phyloP scores from a whole-genome alignment of 164 flowering plant species.

The Annona cherimola region DNA sequence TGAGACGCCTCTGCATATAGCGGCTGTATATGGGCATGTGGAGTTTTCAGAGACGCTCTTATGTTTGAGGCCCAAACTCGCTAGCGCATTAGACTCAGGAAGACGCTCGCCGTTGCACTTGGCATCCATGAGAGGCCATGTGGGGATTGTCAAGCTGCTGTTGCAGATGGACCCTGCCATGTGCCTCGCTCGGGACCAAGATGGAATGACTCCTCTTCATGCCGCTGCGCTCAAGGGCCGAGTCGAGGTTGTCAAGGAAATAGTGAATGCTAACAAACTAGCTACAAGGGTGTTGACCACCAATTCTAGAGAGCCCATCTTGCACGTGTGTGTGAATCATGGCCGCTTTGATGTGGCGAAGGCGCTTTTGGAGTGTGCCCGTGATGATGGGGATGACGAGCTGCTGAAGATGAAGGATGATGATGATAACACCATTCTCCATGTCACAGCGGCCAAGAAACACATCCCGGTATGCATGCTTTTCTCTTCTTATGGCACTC shows the following conservation, averaged over 20 bases:
- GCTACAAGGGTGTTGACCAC: slow-evolving; percentile 13
- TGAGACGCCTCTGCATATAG: slow-evolving; percentile 1
- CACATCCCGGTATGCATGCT: slow-evolving; percentile 3
- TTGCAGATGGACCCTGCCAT: slow-evolving; percentile 33
- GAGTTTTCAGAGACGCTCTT: slow-evolving; percentile 38
- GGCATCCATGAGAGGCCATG: slow-evolving; percentile 46
- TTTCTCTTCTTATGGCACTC: too few species aligned
- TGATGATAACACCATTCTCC: slow-evolving; percentile 51
- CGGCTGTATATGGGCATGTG: slow-evolving; percentile 9
- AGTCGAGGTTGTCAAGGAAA: slow-evolving; percentile 33
- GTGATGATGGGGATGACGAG: slow-evolving; percentile 23
- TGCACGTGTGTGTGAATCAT: slow-evolving; percentile 37
- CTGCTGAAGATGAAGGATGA: slow-evolving; percentile 17
- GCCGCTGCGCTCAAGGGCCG: slow-evolving; percentile 45
- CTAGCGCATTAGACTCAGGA: slow-evolving; percentile 22
- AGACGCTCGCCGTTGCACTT: slow-evolving; percentile 45
- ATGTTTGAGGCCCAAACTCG: slow-evolving; percentile 33
- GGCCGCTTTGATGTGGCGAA: slow-evolving; percentile 31
- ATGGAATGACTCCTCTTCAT: slow-evolving; percentile 49
- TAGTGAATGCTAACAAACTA: slow-evolving; percentile 28
- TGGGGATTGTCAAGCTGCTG: slow-evolving; percentile 41
- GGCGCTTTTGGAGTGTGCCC: slow-evolving; percentile 29
- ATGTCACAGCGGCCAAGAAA: slow-evolving; percentile 46
- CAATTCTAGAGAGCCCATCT: slow-evolving; percentile 27
- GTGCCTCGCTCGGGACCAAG: slow-evolving; percentile 27